Conservation (phyloP, 257 asterid species). For the Capsicum baccatum region DNA sequence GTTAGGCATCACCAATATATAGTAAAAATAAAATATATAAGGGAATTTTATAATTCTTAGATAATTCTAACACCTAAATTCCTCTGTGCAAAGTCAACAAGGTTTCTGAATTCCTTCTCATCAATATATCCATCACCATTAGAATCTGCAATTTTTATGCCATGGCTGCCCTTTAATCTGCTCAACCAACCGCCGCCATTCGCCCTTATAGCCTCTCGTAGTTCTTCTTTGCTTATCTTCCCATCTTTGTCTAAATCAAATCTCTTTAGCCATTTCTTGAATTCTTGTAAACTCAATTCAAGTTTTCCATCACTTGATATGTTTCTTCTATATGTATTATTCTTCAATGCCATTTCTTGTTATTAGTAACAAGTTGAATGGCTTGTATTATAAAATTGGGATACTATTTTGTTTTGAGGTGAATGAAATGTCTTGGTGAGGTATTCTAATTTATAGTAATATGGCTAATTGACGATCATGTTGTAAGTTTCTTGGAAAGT, state of each 20-base stretch:
- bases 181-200: conserved; percentile 44
- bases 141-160: conserved; percentile 38
- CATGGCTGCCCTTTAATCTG: conserved; percentile 33
- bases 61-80: conserved; percentile 40
- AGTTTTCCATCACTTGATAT: conserved; percentile 18
- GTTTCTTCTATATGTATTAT: background rate
- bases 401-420: background rate
- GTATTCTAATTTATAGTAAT: conserved; percentile 3
- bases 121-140: conserved; percentile 42
- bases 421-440: background rate
- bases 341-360: conserved; percentile 32
- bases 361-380: background rate
- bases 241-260: conserved; percentile 40
- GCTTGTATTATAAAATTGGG: background rate
- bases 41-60: background rate
- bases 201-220: conserved; percentile 37
- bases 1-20: background rate
- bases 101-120: conserved; percentile 39
- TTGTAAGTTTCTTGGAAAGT: background rate
- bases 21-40: background rate
- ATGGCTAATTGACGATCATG: background rate
- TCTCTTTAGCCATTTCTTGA: conserved; percentile 46
- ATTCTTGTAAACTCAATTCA: conserved; percentile 34
- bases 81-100: conserved; percentile 43
- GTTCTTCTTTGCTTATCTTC: conserved; percentile 40